These are phyloP conservation scores for Ganoderma boninense DNA, from an alignment of 1,284 basidiomycete species.

Conservation along the genomic window DNA sequence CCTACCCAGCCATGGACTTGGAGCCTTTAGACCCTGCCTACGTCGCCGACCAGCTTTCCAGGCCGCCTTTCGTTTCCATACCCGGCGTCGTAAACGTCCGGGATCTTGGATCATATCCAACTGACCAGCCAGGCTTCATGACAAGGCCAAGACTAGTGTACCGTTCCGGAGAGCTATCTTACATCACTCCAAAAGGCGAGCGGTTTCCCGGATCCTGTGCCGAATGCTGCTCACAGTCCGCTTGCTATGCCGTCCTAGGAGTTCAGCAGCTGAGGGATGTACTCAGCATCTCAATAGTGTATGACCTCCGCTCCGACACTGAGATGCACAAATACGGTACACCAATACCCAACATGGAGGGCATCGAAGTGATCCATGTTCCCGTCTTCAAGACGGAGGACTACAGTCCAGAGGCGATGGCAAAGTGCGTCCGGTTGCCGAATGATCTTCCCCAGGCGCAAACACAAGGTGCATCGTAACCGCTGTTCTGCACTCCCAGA, in stretches of 20 bases:
- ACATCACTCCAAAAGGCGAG: conserved; percentile 70
- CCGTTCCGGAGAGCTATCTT: conserved; percentile 74
- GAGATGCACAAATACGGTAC: conserved; percentile 78
- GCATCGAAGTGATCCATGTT: conserved; percentile 61
- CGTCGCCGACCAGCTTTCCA: conserved; percentile 67
- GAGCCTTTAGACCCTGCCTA: conserved; percentile 71
- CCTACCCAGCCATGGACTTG: conserved; percentile 43
- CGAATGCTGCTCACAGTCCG: not conserved
- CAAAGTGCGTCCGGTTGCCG: conserved; percentile 65
- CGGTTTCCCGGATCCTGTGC: conserved; percentile 8
- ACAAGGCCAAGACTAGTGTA: conserved; percentile 66
- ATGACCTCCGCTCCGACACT: conserved; percentile 79
- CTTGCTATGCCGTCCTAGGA: conserved; percentile 49
- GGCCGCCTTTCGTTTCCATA: conserved; percentile 71
- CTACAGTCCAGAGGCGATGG: conserved; percentile 83
- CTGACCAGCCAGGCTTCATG: conserved; percentile 52
- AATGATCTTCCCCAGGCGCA: conserved; percentile 1
- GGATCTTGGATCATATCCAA: conserved; percentile 71
- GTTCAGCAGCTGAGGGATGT: conserved; percentile 57
- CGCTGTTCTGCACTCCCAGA: conserved; percentile 45
- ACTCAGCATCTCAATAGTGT: conserved; percentile 71
- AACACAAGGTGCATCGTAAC: conserved; percentile 31
- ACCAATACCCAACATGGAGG: conserved; percentile 68
- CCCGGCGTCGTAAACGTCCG: conserved; percentile 77
- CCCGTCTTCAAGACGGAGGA: conserved; percentile 79